phyloP scores from a whole-genome alignment of 768 basidiomycete genomes.

The Gymnopilus dilepis region DNA sequence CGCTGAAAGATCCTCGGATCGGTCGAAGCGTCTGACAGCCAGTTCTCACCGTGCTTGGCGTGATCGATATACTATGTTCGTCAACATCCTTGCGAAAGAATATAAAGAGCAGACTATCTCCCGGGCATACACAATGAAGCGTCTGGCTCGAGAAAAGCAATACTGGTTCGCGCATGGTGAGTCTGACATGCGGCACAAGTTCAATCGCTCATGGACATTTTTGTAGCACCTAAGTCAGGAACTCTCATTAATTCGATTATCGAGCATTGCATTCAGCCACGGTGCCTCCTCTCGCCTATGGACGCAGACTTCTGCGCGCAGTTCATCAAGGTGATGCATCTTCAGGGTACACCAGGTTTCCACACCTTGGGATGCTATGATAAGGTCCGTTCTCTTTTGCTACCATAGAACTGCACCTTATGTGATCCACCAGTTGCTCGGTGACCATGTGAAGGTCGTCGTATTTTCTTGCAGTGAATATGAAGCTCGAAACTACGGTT shows the following conservation, averaged over 20 bases:
- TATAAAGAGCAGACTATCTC: slow-evolving; percentile 77
- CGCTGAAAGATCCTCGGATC: slow-evolving; percentile 77
- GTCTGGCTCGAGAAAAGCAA: slow-evolving; percentile 75
- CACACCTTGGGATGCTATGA: slow-evolving; percentile 86
- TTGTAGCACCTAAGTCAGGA: slow-evolving; percentile 48
- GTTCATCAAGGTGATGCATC: slow-evolving; percentile 87
- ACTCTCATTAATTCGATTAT: slow-evolving; percentile 68
- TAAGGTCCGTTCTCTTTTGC: slow-evolving; percentile 49
- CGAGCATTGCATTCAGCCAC: slow-evolving; percentile 92
- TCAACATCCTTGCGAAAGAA: slow-evolving; percentile 65
- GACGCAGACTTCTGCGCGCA: slow-evolving; percentile 95
- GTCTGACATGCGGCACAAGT: slow-evolving; percentile 9
- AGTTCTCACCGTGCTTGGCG: slow-evolving; percentile 62
- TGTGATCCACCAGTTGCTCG: slow-evolving; percentile 65
- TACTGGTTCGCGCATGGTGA: slow-evolving; percentile 82
- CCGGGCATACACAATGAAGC: slow-evolving; percentile 76
- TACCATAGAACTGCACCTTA: slow-evolving; percentile 2
- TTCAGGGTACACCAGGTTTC: slow-evolving; percentile 88
- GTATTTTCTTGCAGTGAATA: slow-evolving; percentile 95
- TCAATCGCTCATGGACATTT: slow-evolving; percentile 1
- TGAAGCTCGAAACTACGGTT: slow-evolving; percentile 94
- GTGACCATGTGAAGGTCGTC: slow-evolving; percentile 81
- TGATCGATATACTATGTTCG: slow-evolving; percentile 68
- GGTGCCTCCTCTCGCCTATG: slow-evolving; percentile 92
- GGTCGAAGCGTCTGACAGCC: slow-evolving; percentile 61